Evolutionary conservation across 768 basidiomycete genomes (phyloP).

Genomic region (Lactifluus subvellereus): DNA sequence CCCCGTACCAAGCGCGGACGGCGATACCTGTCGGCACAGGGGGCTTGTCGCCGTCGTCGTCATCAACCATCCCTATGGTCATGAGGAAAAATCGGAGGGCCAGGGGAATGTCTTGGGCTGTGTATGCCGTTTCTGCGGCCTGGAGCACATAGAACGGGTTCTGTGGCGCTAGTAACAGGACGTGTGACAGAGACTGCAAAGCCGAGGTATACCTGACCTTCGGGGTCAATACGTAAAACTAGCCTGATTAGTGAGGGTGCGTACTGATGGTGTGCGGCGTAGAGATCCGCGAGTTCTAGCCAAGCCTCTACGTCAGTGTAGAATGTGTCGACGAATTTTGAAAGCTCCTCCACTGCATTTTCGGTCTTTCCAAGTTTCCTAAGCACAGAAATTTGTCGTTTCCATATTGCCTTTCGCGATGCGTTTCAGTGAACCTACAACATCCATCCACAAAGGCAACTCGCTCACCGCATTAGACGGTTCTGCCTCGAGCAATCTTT

Average conservation of each 20-base stretch:
- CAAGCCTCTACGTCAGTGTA: conserved; percentile 87
- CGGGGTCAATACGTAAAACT: background rate
- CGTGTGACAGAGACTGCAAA: conserved; percentile 74
- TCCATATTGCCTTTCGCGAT: conserved; percentile 56
- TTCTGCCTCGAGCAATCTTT: conserved; percentile 53
- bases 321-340: conserved; percentile 73
- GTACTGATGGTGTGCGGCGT: conserved; percentile 68
- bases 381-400: conserved; percentile 72
- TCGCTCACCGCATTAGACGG: conserved; percentile 63
- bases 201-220: conserved; percentile 59
- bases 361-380: conserved; percentile 57
- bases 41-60: conserved; percentile 40
- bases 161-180: conserved; percentile 74
- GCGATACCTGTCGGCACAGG: conserved; percentile 46
- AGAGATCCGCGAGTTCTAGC: conserved; percentile 80
- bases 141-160: conserved; percentile 82
- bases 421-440: background rate
- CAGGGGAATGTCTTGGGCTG: conserved; percentile 64
- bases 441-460: background rate
- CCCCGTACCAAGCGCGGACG: conserved; percentile 76
- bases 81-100: conserved; percentile 76
- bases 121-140: conserved; percentile 85
- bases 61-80: conserved; percentile 74
- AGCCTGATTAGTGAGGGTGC: conserved; percentile 27
- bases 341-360: conserved; percentile 64